A percentile compares a stretch with the other conserved stretches of the same genome.
These are phyloP conservation scores for Salix dunnii DNA, from an alignment of 345 rosid genomes.

Conservation along the genomic window DNA sequence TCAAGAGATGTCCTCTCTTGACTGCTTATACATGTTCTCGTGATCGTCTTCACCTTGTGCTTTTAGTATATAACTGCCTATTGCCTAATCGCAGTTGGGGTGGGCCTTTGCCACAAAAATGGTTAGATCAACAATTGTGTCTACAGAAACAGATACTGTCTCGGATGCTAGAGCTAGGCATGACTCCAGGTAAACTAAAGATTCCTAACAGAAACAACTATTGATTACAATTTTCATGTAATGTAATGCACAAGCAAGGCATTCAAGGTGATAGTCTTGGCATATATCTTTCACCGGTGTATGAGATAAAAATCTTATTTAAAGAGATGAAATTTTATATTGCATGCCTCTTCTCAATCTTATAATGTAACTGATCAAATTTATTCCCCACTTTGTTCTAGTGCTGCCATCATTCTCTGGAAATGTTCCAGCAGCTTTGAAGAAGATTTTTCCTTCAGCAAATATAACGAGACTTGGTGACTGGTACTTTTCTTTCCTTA, in stretches of 20 bases:
- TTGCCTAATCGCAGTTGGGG: slow-evolving; percentile 70
- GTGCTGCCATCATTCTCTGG: slow-evolving; percentile 98
- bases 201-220: neutral
- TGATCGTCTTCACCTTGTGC: neutral
- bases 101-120: slow-evolving; percentile 77
- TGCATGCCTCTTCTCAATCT: neutral
- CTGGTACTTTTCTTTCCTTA: slow-evolving; percentile 50
- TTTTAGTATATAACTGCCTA: neutral
- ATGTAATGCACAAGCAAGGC: neutral
- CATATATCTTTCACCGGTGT: neutral
- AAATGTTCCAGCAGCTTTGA: slow-evolving; percentile 87
- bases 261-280: neutral
- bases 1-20: neutral
- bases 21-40: neutral
- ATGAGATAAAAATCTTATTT: neutral
- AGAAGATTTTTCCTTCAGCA: slow-evolving; percentile 67
- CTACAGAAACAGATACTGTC: slow-evolving; percentile 79
- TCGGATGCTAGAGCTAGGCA: slow-evolving; percentile 85
- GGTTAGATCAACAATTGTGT: slow-evolving; percentile 73
- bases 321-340: neutral
- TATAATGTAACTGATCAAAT: slow-evolving; percentile 5
- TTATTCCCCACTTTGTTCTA: slow-evolving; percentile 29
- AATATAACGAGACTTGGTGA: slow-evolving; percentile 83
- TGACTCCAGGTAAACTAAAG: slow-evolving; percentile 74
- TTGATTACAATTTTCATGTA: neutral